Conservation (phyloP, 2,329 filamentous ascomycete species). For the Lasiodiplodia theobromae region DNA sequence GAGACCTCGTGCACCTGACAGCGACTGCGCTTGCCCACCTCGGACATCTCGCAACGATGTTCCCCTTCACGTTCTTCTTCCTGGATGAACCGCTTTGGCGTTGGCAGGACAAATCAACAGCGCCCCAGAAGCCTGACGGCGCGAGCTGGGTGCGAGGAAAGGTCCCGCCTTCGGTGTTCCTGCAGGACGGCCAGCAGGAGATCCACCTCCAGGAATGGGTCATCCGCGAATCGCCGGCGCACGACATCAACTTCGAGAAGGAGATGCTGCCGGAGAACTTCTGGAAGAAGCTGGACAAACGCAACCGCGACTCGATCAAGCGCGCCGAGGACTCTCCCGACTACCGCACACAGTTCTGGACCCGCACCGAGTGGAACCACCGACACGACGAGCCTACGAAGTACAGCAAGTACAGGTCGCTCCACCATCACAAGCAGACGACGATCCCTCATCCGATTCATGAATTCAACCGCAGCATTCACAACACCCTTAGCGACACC, state of each 20-base stretch:
- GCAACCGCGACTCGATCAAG: neutral
- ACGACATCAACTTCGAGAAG: constrained; percentile 11
- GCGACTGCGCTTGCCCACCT: neutral
- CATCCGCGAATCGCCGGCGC: neutral
- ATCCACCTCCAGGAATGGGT: constrained; percentile 8
- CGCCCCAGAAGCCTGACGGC: neutral
- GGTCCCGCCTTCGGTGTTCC: neutral
- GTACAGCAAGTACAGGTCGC: neutral
- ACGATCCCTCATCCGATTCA: neutral
- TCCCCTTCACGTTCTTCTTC: neutral
- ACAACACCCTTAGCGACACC: neutral
- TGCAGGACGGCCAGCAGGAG: neutral
- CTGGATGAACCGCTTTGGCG: neutral
- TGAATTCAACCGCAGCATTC: neutral
- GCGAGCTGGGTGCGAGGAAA: constrained; percentile 6
- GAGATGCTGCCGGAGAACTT: neutral
- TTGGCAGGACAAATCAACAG: neutral
- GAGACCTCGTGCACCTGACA: neutral
- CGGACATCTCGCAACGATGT: neutral
- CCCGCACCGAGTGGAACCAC: neutral
- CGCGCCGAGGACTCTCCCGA: neutral
- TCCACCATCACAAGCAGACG: neutral
- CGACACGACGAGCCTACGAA: neutral
- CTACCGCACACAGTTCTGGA: neutral
- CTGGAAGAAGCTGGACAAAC: neutral